Percentiles rank a stretch among this genome's conserved stretches.
Conservation (phyloP, 2,329 filamentous ascomycete genomes). For the Apiospora kogelbergensis region DNA sequence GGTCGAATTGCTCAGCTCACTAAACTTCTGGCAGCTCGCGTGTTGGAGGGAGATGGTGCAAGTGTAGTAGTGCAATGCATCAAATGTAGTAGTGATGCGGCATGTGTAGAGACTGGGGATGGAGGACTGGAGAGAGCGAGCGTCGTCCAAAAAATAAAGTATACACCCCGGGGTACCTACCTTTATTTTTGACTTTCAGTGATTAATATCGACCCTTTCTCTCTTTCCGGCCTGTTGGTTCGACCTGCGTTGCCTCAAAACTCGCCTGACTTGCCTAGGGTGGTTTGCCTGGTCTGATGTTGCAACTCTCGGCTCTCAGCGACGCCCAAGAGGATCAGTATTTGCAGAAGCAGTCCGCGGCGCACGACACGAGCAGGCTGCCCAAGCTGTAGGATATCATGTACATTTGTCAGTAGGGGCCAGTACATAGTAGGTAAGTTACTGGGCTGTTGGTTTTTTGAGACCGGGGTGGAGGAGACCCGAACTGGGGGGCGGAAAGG, state of each 20-base stretch:
- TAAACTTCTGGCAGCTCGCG: neutral
- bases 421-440: neutral
- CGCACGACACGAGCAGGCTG: neutral
- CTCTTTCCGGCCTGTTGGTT: constrained; percentile 7
- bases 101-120: neutral
- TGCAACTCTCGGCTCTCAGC: neutral
- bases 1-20: constrained; percentile 4
- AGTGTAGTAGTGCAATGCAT: neutral
- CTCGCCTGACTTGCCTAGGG: constrained; percentile 3
- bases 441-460: neutral
- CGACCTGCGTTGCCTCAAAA: constrained; percentile 1
- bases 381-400: neutral
- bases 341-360: neutral
- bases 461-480: constrained; percentile 4
- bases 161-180: neutral
- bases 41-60: neutral
- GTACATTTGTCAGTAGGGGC: constrained; percentile 3
- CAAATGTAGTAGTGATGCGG: neutral
- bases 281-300: neutral
- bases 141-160: constrained; percentile 5
- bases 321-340: neutral
- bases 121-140: neutral
- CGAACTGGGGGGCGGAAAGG: constrained; percentile 3
- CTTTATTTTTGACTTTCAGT: neutral
- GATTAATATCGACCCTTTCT: neutral